These are phyloP conservation scores for Wickerhamiella vanderwaltii DNA, from an alignment of 805 yeast species.

Conservation along the genomic window DNA sequence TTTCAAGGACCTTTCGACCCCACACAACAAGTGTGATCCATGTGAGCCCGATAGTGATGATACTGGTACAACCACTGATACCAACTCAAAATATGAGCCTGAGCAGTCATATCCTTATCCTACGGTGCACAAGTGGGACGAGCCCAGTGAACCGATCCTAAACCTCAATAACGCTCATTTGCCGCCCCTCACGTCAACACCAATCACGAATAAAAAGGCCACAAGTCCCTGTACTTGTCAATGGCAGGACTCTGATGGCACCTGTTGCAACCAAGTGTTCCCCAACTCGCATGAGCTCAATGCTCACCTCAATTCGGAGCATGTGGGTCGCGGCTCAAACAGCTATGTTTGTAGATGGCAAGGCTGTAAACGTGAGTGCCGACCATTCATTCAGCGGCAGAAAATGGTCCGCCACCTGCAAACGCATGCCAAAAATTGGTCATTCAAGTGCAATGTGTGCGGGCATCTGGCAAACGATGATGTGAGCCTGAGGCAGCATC, in stretches of 20 bases:
- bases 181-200: slow-evolving; percentile 3
- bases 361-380: slow-evolving; percentile 52
- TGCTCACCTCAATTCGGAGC: slow-evolving; percentile 53
- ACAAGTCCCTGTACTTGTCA: slow-evolving; percentile 7
- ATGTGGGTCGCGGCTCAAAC: slow-evolving; percentile 63
- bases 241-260: slow-evolving; percentile 33
- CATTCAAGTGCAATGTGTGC: slow-evolving; percentile 62
- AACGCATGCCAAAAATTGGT: slow-evolving; percentile 76
- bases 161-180: not conserved
- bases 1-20: slow-evolving; percentile 23
- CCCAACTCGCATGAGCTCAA: slow-evolving; percentile 49
- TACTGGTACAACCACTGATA: not conserved
- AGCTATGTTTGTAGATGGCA: slow-evolving; percentile 78
- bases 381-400: slow-evolving; percentile 68
- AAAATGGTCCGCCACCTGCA: slow-evolving; percentile 77
- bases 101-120: not conserved
- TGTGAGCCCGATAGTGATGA: too few relatives aligned
- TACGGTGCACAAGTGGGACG: not conserved
- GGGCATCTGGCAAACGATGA: slow-evolving; percentile 63
- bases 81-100: not conserved
- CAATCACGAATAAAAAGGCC: slow-evolving; percentile 9
- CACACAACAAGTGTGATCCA: slow-evolving; percentile 17
- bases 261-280: slow-evolving; percentile 42
- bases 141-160: slow-evolving; percentile 6
- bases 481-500: slow-evolving; percentile 66